Evolutionary conservation across 768 basidiomycete genomes (phyloP).

Genomic region (Podaxis pistillaris): DNA sequence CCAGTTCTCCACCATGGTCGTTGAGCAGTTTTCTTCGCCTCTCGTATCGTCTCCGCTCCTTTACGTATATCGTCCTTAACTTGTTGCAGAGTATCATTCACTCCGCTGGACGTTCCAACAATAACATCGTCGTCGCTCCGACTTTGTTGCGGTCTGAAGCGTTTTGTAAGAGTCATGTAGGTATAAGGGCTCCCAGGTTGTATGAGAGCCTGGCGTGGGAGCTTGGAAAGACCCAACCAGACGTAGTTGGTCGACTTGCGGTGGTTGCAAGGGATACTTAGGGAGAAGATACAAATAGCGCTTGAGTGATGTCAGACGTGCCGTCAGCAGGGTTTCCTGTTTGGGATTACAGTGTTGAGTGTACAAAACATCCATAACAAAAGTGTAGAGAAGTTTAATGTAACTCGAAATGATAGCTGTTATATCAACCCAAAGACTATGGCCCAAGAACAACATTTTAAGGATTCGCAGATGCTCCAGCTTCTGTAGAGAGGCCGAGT

Average conservation of each 20-base stretch:
- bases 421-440: too few relatives aligned
- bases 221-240: background rate
- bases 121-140: slow-evolving; percentile 9
- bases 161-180: slow-evolving; percentile 37
- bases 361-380: background rate
- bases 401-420: background rate
- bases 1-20: slow-evolving; percentile 33
- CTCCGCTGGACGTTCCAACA: background rate
- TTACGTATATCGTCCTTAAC: slow-evolving; percentile 7
- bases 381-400: background rate
- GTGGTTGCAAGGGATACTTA: background rate
- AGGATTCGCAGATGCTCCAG: background rate
- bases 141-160: slow-evolving; percentile 1
- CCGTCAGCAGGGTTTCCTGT: background rate
- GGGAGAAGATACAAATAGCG: slow-evolving; percentile 29
- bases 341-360: background rate
- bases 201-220: background rate
- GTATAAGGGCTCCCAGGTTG: background rate
- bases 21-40: slow-evolving; percentile 13
- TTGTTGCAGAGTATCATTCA: slow-evolving; percentile 1
- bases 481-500: too few relatives aligned
- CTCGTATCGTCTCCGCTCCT: slow-evolving; percentile 1
- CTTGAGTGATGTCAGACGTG: background rate
- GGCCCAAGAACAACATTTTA: background rate
- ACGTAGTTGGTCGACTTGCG: background rate